Percentiles rank a stretch among this genome's conserved stretches.
These are phyloP conservation scores for Canna indica DNA, from an alignment of 176 grass and related monocot species.

Conservation along the genomic window DNA sequence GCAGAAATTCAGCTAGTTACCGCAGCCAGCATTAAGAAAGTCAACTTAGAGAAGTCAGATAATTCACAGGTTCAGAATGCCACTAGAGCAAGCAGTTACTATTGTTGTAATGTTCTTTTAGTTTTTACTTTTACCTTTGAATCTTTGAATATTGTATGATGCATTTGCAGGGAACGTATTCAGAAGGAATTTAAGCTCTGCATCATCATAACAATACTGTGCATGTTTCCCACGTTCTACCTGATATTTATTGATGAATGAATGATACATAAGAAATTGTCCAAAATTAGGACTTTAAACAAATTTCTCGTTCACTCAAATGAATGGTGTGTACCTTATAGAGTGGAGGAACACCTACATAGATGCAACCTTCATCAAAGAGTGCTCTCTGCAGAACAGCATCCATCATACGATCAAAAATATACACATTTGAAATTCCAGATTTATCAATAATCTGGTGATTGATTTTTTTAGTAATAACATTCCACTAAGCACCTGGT, in stretches of 20 bases:
- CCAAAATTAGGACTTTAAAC: neutral
- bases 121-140: slow-evolving; percentile 53
- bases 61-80: neutral
- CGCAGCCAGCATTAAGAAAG: neutral
- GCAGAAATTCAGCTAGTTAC: neutral
- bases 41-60: neutral
- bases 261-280: neutral
- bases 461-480: neutral
- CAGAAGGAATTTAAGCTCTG: slow-evolving; percentile 55
- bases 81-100: neutral
- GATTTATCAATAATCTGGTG: slow-evolving; percentile 4
- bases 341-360: slow-evolving; percentile 92
- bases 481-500: slow-evolving; percentile 46
- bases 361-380: slow-evolving; percentile 96
- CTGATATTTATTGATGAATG: slow-evolving; percentile 28
- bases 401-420: neutral
- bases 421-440: neutral
- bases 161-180: slow-evolving; percentile 75
- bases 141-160: slow-evolving; percentile 75
- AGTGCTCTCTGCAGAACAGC: slow-evolving; percentile 58
- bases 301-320: neutral
- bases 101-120: neutral
- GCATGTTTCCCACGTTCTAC: slow-evolving; percentile 92
- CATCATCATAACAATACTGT: slow-evolving; percentile 83
- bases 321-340: slow-evolving; percentile 51